Base-by-base conservation (phyloP, 495 filamentous ascomycete genomes). In the Talaromyces proteolyticus region DNA sequence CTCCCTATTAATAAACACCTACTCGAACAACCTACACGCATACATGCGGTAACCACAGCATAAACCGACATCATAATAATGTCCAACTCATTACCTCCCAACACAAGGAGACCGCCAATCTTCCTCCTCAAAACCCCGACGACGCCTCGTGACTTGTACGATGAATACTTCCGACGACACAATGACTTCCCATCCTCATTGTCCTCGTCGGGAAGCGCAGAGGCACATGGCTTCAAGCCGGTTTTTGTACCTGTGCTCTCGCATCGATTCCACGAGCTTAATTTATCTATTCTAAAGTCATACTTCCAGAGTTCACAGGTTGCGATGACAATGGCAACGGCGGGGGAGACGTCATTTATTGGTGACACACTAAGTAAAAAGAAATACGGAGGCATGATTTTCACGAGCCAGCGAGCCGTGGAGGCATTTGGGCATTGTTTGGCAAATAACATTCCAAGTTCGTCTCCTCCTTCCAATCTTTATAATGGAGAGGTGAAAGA, bases 381-480 rank as follows among this genome's bases (percentile, higher is more conserved):
- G 44, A 63, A 70, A 51, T 95, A 95, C 65, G 89, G 89, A 11
- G 91, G 88, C 1, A 61, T 96, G 44, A 87, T 96, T 42, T 94
- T 98, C 64, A 98, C 93, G 1, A 95, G 89, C 16, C 94, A 97
- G 61, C 80, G 94, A 17, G 88, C 93, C 5, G 93, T 96, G 10
- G 93, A 96, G 57, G 91, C 82, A 1, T 91, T 95, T 54, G 72
- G 80, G 10, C 61, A 73, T 24, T 70, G 91, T 58, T n/a, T 66
- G 42, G 60, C 50, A 39, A 38, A 40, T 20, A 36, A 23, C 21
- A 51, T 36, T 24, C 23, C 34, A 23, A 3, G 42, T 44, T 23
- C 17, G 42, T 34, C 4, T 34, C 56, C 50, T 47, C 37, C 47
- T 10, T 7, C 14, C 14, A 23, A 10, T 47, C 12, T n/a, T 40